These are phyloP conservation scores for Albizia julibrissin DNA, from an alignment of 306 rosid genomes.

Conservation along the genomic window DNA sequence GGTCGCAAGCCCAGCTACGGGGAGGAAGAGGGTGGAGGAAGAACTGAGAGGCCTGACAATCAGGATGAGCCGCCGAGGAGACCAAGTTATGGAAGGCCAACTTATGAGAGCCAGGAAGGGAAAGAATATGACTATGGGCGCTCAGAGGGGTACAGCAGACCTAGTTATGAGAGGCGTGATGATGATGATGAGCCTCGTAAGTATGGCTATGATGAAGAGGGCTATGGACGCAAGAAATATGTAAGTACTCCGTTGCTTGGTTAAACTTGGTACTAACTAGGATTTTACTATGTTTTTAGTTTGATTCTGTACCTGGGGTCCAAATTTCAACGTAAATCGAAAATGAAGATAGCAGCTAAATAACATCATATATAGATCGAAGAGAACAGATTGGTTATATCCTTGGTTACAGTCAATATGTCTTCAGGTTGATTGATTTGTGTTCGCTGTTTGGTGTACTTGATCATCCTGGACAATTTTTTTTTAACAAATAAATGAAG, in stretches of 20 bases:
- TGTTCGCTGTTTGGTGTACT: neutral
- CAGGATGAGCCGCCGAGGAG: conserved; percentile 23
- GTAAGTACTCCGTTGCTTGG: conserved; percentile 49
- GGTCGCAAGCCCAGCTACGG: conserved; percentile 50
- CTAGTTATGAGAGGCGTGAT: conserved; percentile 43
- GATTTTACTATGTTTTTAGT: neutral
- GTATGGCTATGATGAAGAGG: conserved; percentile 53
- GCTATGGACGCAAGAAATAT: conserved; percentile 76
- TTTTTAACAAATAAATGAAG: neutral
- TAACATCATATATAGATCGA: neutral
- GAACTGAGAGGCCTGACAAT: conserved; percentile 30
- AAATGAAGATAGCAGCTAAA: neutral
- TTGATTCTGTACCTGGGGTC: neutral
- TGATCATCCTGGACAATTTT: neutral
- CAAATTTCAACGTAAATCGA: neutral
- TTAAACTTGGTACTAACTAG: neutral
- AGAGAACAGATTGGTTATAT: neutral
- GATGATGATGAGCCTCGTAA: conserved; percentile 47
- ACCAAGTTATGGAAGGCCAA: conserved; percentile 44
- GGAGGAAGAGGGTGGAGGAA: conserved; percentile 38
- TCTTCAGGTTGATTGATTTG: neutral
- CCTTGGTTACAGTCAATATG: neutral
- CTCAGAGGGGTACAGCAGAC: conserved; percentile 45
- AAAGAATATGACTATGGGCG: conserved; percentile 13
- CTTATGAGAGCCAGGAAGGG: conserved; percentile 19